These are phyloP conservation scores for Cynara cardunculus DNA, from an alignment of 129 eudicot species.

Conservation along the genomic window DNA sequence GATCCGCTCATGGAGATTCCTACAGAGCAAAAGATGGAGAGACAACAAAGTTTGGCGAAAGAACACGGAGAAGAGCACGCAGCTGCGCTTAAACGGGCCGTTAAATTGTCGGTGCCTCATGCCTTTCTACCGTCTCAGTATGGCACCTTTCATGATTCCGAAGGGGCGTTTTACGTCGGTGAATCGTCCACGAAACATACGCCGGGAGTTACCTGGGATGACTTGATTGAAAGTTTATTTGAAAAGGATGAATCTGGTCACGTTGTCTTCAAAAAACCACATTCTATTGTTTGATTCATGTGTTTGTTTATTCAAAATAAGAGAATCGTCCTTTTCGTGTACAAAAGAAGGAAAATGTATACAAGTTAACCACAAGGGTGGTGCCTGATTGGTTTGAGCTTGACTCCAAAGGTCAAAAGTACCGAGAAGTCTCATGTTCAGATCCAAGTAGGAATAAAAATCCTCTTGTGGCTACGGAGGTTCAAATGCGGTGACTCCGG, in stretches of 20 bases:
- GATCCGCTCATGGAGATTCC: slow-evolving; percentile 68
- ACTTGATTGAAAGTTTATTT: slow-evolving; percentile 56
- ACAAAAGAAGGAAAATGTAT: not conserved
- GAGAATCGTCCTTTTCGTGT: not conserved
- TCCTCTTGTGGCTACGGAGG: too few relatives aligned
- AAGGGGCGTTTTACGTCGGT: slow-evolving; percentile 24
- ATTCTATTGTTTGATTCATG: slow-evolving; percentile 21
- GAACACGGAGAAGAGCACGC: slow-evolving; percentile 70
- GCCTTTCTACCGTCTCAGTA: slow-evolving; percentile 66
- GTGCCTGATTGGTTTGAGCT: too few relatives aligned
- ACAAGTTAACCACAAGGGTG: too few relatives aligned
- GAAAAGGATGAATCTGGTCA: slow-evolving; percentile 67
- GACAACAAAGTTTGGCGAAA: slow-evolving; percentile 58
- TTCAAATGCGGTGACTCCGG: too few relatives aligned
- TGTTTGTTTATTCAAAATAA: slow-evolving; percentile 6
- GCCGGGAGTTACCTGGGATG: slow-evolving; percentile 65
- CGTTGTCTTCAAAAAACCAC: slow-evolving; percentile 43
- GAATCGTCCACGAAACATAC: slow-evolving; percentile 32
- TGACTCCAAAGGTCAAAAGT: too few relatives aligned
- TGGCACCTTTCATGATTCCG: slow-evolving; percentile 70
- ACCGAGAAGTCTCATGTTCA: too few relatives aligned
- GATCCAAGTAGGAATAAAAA: too few relatives aligned
- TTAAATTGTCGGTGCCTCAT: slow-evolving; percentile 61
- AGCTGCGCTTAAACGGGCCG: slow-evolving; percentile 82
- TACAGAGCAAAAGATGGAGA: slow-evolving; percentile 73